phyloP scores from a whole-genome alignment of 257 asterid species.

The Ehretia macrophylla region DNA sequence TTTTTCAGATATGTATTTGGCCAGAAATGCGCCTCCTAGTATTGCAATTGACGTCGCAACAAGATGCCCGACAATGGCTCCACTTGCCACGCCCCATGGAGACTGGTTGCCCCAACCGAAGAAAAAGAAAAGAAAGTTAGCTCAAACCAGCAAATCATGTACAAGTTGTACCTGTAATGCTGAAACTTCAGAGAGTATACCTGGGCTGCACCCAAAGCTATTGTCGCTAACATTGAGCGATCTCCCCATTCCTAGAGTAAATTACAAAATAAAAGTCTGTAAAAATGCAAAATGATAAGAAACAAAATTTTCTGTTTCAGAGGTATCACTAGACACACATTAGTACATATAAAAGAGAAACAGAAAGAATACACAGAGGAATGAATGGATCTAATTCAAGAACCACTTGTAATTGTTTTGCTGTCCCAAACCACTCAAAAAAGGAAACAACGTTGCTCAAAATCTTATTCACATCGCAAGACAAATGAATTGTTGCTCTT shows the following conservation, averaged over 20 bases:
- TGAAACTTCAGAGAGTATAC: slow-evolving; percentile 26
- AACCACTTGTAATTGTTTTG: too few species aligned
- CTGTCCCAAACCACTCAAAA: too few species aligned
- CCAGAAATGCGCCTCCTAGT: slow-evolving; percentile 92
- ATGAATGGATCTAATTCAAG: too few species aligned
- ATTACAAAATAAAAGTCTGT: not conserved
- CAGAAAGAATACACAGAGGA: not conserved
- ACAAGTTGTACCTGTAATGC: not conserved
- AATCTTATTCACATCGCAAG: too few species aligned
- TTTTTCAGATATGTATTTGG: slow-evolving; percentile 88
- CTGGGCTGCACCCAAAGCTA: slow-evolving; percentile 99
- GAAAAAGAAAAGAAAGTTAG: not conserved
- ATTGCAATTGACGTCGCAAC: slow-evolving; percentile 80
- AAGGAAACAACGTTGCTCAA: too few species aligned
- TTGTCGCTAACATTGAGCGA: slow-evolving; percentile 98
- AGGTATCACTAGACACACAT: too few species aligned
- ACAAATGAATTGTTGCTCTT: too few species aligned
- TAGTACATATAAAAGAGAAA: not conserved
- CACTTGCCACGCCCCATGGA: slow-evolving; percentile 98
- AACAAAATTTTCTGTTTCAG: not conserved
- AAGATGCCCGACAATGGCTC: slow-evolving; percentile 86
- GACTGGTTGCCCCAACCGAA: slow-evolving; percentile 40
- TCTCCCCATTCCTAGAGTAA: slow-evolving; percentile 87
- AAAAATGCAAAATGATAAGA: not conserved
- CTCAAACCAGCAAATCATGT: not conserved